Evolutionary conservation across 192 early-diverging fungal species (phyloP), one percentile per base, ranked within the genome.

Genomic region (Coemansia pectinata): DNA sequence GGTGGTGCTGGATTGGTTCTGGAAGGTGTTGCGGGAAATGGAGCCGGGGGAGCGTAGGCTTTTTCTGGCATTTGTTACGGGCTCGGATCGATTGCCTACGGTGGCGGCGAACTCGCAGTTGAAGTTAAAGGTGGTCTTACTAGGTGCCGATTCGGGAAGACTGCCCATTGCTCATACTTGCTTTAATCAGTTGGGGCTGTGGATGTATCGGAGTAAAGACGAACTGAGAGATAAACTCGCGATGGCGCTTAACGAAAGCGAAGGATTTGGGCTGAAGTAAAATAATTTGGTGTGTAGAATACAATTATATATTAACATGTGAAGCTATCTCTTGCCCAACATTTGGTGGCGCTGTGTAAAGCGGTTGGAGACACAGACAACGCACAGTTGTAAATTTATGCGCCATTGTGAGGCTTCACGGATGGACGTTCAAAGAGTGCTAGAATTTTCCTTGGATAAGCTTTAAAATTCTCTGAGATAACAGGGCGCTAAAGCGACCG

Each of bases 161-260:
- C 82, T 96, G 40, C 96, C 96, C 1, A 88, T 91, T 39, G 94
- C 96, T 6, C 96, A 96, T 72, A 98, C 96, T 0, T 98, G 96
- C 75, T 97, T 94, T 69, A 97, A 98, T 72, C 94, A 95, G 70
- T 76, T 98, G 21, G 87, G 93, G 12, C 78, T 98, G 5, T 94
- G 90, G 76, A 84, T 87, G 65, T 97, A 98, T 70, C 65, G 86
- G 5, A 77, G 81, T 12, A 84, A 87, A 60, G 84, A 88, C 23
- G 91, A 91, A 68, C 72, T 98, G 5, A 72, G 85, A 55, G 76
- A 86, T 25, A 89, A 91, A 77, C 68, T 98, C 17, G 34, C 79
- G 33, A 81, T 84, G 44, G 95, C 96, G 1, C 90, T 96, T 55
- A 85, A 66, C 6, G 93, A 95, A 64, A 92, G 91, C 48, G 87